phyloP scores from a whole-genome alignment of 306 rosid genomes.

The Acmispon strigosus region DNA sequence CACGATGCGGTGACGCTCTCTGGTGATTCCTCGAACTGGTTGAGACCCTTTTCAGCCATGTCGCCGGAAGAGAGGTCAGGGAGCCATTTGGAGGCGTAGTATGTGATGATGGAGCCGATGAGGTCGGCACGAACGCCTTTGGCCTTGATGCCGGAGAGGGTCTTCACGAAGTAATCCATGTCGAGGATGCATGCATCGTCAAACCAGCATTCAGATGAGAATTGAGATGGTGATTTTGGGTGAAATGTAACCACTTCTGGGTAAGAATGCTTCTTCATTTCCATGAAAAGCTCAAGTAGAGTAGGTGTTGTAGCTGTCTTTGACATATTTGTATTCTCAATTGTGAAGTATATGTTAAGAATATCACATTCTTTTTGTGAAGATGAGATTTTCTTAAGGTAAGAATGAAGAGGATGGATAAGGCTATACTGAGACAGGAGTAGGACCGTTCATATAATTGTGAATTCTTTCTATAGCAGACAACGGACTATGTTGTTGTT shows the following conservation, averaged over 20 bases:
- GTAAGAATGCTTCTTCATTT: constrained; percentile 30
- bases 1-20: constrained; percentile 68
- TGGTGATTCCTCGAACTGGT: constrained; percentile 36
- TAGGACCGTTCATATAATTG: constrained; percentile 41
- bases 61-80: constrained; percentile 58
- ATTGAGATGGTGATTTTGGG: constrained; percentile 45
- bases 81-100: constrained; percentile 92
- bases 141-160: constrained; percentile 68
- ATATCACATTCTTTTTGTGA: background rate
- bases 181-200: constrained; percentile 80
- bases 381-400: constrained; percentile 18
- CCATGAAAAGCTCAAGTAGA: constrained; percentile 13
- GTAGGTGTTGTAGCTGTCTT: background rate
- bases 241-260: constrained; percentile 29
- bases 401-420: constrained; percentile 27
- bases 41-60: constrained; percentile 16
- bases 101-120: constrained; percentile 78
- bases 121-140: constrained; percentile 80
- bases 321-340: constrained; percentile 16
- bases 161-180: constrained; percentile 94
- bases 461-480: constrained; percentile 34
- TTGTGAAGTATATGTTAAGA: background rate
- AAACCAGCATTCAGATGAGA: constrained; percentile 71
- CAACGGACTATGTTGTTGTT: background rate
- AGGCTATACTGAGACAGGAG: constrained; percentile 12